Evolutionary conservation across 805 yeast species (phyloP).

Genomic region (Metschnikowia drakensbergensis): DNA sequence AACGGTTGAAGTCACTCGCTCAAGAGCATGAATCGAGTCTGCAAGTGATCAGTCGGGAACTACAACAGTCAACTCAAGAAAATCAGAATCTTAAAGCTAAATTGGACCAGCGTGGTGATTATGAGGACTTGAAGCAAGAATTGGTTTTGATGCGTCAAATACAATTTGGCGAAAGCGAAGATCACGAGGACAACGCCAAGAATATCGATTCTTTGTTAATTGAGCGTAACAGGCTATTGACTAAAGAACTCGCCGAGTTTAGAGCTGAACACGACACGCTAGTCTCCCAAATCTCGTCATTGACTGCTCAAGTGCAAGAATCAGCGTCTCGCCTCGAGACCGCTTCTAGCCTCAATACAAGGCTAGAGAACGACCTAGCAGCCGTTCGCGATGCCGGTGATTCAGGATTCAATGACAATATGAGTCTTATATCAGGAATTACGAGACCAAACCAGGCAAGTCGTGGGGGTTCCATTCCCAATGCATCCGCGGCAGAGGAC

Average conservation of each 20-base stretch:
- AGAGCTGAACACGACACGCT: constrained; percentile 57
- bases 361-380: constrained; percentile 72
- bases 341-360: constrained; percentile 47
- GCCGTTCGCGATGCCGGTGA: constrained; percentile 44
- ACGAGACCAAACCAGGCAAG: constrained; percentile 25
- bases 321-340: constrained; percentile 37
- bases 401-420: constrained; percentile 50
- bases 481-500: constrained; percentile 36
- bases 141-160: constrained; percentile 67
- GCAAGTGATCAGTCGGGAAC: constrained; percentile 43
- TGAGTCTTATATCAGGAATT: constrained; percentile 64
- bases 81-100: constrained; percentile 46
- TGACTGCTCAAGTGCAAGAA: constrained; percentile 36
- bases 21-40: constrained; percentile 30
- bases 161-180: constrained; percentile 58
- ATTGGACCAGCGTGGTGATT: constrained; percentile 56
- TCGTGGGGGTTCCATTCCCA: constrained; percentile 28
- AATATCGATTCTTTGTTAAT: constrained; percentile 57
- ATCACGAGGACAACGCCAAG: constrained; percentile 27
- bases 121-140: constrained; percentile 78
- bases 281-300: constrained; percentile 33
- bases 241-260: constrained; percentile 61
- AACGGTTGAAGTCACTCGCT: constrained; percentile 20
- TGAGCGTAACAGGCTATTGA: constrained; percentile 68
- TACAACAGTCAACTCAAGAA: constrained; percentile 47